Evolutionary conservation across 2,329 filamentous ascomycete genomes (phyloP).

Genomic region (Escovopsis sp.): DNA sequence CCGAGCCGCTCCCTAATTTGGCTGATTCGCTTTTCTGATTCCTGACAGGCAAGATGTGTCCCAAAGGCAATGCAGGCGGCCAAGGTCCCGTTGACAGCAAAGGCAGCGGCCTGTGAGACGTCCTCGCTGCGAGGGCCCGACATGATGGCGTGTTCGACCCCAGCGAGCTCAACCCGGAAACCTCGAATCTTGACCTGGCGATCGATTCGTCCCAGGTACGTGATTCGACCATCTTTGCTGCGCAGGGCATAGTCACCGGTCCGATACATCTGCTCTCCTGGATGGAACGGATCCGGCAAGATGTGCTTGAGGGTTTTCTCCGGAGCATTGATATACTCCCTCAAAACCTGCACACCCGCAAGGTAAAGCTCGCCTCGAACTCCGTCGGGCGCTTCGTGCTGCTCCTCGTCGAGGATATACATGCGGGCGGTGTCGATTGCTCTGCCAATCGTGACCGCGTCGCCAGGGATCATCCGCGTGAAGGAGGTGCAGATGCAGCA

Average conservation of each 20-base stretch:
- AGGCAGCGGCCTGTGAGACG: background rate
- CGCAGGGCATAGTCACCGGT: constrained; percentile 2
- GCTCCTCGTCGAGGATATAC: constrained; percentile 3
- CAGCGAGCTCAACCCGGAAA: constrained; percentile 5
- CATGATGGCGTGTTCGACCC: constrained; percentile 2
- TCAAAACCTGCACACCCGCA: background rate
- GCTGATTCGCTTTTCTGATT: background rate
- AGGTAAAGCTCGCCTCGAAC: constrained; percentile 3
- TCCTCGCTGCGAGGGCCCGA: background rate
- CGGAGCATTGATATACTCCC: constrained; percentile 1
- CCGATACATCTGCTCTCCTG: constrained; percentile 1
- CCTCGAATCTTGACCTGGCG: constrained; percentile 4
- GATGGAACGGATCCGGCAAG: constrained; percentile 1
- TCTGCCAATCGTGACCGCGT: background rate
- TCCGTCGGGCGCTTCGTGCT: background rate
- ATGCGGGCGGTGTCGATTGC: constrained; percentile 2
- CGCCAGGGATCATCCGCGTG: constrained; percentile 3
- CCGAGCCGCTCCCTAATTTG: background rate
- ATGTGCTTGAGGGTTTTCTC: constrained; percentile 1
- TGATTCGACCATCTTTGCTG: constrained; percentile 1
- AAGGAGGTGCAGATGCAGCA: constrained; percentile 1
- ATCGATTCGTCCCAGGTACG: constrained; percentile 2
- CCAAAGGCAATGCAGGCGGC: constrained; percentile 1
- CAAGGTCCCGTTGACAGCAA: constrained; percentile 1
- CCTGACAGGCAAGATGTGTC: background rate